Percentiles rank a stretch among this genome's conserved stretches.
These are phyloP conservation scores for Phylloporus arenicola DNA, from an alignment of 768 basidiomycete species.

Conservation along the genomic window DNA sequence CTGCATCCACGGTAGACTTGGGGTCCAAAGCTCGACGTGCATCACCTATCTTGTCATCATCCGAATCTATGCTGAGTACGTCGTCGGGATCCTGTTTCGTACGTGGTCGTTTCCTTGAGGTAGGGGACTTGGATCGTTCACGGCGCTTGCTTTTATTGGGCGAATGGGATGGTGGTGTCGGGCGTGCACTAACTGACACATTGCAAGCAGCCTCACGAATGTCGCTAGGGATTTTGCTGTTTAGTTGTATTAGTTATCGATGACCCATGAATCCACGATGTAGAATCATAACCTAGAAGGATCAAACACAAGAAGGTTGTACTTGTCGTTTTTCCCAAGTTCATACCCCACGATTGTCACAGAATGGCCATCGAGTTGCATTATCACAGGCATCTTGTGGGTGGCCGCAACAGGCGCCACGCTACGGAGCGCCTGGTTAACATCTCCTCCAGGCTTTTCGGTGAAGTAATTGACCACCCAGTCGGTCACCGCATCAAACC, in stretches of 20 bases:
- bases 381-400: slow-evolving; percentile 70
- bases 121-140: slow-evolving; percentile 16
- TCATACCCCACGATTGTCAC: slow-evolving; percentile 83
- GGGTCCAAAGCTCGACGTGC: not conserved
- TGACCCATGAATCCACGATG: slow-evolving; percentile 2
- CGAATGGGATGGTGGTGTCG: slow-evolving; percentile 6
- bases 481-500: slow-evolving; percentile 46
- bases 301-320: slow-evolving; percentile 73
- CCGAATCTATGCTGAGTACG: slow-evolving; percentile 21
- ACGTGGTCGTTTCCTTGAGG: slow-evolving; percentile 28
- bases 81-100: slow-evolving; percentile 21
- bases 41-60: slow-evolving; percentile 7
- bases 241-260: not conserved
- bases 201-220: slow-evolving; percentile 22
- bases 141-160: slow-evolving; percentile 21
- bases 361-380: slow-evolving; percentile 86
- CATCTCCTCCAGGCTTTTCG: slow-evolving; percentile 31
- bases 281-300: slow-evolving; percentile 51
- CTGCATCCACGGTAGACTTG: slow-evolving; percentile 23
- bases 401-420: slow-evolving; percentile 52
- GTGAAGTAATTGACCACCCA: slow-evolving; percentile 80
- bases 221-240: slow-evolving; percentile 10
- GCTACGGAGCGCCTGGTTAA: slow-evolving; percentile 49
- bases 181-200: not conserved
- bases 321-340: slow-evolving; percentile 47